phyloP scores from a whole-genome alignment of 805 yeast genomes.

The Cyberlindnera mycetangii region DNA sequence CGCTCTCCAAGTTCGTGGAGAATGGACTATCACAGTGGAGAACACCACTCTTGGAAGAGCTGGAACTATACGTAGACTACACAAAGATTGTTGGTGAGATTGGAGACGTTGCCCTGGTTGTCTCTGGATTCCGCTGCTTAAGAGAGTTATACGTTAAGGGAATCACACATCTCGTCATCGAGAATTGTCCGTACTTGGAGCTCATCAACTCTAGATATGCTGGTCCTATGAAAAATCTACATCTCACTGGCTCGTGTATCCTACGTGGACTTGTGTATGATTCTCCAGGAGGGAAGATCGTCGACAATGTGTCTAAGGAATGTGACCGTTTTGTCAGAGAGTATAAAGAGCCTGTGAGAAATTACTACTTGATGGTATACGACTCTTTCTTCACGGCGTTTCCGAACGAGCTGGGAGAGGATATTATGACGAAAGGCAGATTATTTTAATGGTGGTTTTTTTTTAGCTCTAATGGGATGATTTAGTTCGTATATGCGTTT shows the following conservation, averaged over 20 bases:
- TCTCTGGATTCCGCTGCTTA: constrained; percentile 4
- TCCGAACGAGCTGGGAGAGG: constrained; percentile 3
- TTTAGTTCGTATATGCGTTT: not conserved
- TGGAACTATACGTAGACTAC: constrained; percentile 6
- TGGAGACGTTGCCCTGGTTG: constrained; percentile 5
- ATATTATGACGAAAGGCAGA: not conserved
- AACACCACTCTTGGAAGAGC: constrained; percentile 6
- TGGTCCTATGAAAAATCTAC: constrained; percentile 5
- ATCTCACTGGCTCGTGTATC: constrained; percentile 5
- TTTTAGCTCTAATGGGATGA: not conserved
- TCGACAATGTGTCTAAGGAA: constrained; percentile 1
- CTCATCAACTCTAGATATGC: constrained; percentile 10
- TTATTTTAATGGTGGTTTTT: not conserved
- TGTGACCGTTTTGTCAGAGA: constrained; percentile 8
- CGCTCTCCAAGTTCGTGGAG: not conserved
- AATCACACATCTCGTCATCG: constrained; percentile 2
- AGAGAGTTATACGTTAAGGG: constrained; percentile 8
- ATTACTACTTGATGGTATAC: constrained; percentile 3
- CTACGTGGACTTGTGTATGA: constrained; percentile 8
- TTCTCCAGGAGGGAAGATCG: constrained; percentile 6
- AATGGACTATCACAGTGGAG: constrained; percentile 9
- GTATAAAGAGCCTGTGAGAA: constrained; percentile 1
- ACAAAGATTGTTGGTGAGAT: constrained; percentile 4
- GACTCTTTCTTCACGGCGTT: constrained; percentile 6
- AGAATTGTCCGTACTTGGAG: constrained; percentile 9